Conservation (phyloP, 2,329 filamentous ascomycete species). For the Xylariomycetidae sp. region DNA sequence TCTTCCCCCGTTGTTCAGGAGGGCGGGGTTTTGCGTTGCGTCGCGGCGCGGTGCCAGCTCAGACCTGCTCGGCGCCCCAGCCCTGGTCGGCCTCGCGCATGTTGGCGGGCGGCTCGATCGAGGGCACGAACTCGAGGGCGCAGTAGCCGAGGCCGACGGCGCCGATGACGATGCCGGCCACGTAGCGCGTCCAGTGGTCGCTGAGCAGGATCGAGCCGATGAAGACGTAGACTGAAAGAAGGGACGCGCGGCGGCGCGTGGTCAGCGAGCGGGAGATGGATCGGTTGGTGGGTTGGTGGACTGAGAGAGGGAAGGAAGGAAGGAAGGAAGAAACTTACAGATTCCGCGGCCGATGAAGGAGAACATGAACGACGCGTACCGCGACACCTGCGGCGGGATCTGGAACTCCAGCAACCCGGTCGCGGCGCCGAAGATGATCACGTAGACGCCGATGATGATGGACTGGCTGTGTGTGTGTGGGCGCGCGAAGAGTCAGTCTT, state of each 20-base stretch:
- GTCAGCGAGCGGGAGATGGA: too few species aligned
- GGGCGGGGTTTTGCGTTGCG: neutral
- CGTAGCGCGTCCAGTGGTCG: slow-evolving; percentile 57
- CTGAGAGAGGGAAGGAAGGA: neutral
- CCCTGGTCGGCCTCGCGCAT: slow-evolving; percentile 73
- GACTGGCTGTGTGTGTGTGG: slow-evolving; percentile 44
- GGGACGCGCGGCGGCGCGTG: neutral
- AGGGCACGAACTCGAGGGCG: slow-evolving; percentile 69
- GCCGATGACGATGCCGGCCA: slow-evolving; percentile 73
- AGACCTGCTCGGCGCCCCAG: slow-evolving; percentile 71
- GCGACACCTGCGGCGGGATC: slow-evolving; percentile 84
- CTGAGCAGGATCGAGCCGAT: slow-evolving; percentile 80
- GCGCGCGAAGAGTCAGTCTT: neutral
- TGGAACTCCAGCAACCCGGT: slow-evolving; percentile 82
- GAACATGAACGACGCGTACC: slow-evolving; percentile 97
- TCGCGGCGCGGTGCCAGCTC: too few species aligned
- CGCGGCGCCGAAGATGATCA: slow-evolving; percentile 82
- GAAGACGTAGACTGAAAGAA: slow-evolving; percentile 98
- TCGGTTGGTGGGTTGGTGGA: slow-evolving; percentile 5
- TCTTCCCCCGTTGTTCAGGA: neutral
- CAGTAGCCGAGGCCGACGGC: slow-evolving; percentile 73
- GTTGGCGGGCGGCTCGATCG: slow-evolving; percentile 73
- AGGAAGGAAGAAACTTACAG: slow-evolving; percentile 56
- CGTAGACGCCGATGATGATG: slow-evolving; percentile 77
- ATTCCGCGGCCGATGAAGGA: slow-evolving; percentile 92